Evolutionary conservation across 768 basidiomycete genomes (phyloP), one percentile per base, ranked within the genome.

Genomic region (Boletus reticulatus): DNA sequence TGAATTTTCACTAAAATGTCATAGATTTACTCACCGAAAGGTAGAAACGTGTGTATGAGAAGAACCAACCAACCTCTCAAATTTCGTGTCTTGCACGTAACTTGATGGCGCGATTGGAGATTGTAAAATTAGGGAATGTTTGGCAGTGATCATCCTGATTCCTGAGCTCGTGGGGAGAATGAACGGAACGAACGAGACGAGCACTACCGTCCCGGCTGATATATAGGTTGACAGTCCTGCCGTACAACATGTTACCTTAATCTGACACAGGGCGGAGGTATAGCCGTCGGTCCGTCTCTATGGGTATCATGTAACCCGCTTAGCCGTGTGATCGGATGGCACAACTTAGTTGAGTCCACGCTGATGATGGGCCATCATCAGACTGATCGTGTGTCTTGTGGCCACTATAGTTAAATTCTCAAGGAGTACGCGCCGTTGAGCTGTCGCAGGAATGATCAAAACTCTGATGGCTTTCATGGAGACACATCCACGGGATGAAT

Each of bases 1-100:
- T 43, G 10, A 4, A 16, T 20, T 36, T 39, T 43, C 32, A 24
- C 10, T 12, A 27, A 41, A 13, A 9, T 29, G 43, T 11, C 22
- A 22, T 22, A 34, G 1, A 24, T 42, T 32, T 22, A 63, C 77
- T 61, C 53, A 81, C 82, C 80, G 79, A 61, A 80, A 81, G 37
- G 72, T 74, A 11, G 80, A 82, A 34, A 78, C 75, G 63, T 80
- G 78, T 20, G 80, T 71, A 66, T 78, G 73, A 31, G 54, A 48
- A 43, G 59, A 52, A 34, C 29, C 44, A 27, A 53, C 52, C 20
- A 69, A 59, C 29, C 20, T 60, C 45, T 61, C 57, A 14, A 48
- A 48, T 45, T 47, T 60, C 19, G 74, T 55, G n/a, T 64, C 60
- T 41, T 74, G 73, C 53, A 62, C 68, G 59, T 72, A 69, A 56